Evolutionary conservation across 371 early-diverging fungal genomes (phyloP).

Genomic region (Thermomucor indicae-seudaticae): DNA sequence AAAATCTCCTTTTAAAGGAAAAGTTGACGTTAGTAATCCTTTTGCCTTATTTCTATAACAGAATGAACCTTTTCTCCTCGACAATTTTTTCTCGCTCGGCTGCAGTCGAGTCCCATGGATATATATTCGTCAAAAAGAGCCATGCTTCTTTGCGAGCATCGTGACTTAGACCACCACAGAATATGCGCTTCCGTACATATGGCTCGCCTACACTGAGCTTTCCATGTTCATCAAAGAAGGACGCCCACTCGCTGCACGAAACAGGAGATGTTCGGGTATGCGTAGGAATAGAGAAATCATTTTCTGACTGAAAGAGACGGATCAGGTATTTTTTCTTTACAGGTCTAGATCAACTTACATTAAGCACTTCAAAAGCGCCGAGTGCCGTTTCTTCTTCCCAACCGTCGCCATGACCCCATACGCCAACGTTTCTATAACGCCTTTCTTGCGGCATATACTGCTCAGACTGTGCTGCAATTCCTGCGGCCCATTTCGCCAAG

Average conservation of each 20-base stretch:
- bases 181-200: constrained; percentile 60
- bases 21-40: neutral
- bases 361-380: constrained; percentile 44
- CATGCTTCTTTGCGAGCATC: constrained; percentile 77
- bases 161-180: constrained; percentile 72
- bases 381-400: constrained; percentile 43
- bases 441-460: constrained; percentile 21
- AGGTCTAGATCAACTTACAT: constrained; percentile 19
- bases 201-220: constrained; percentile 47
- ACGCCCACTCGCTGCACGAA: constrained; percentile 69
- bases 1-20: constrained; percentile 31
- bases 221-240: constrained; percentile 65
- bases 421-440: constrained; percentile 35
- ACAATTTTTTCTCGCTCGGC: constrained; percentile 53
- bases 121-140: constrained; percentile 77
- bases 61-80: constrained; percentile 36
- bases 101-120: constrained; percentile 76
- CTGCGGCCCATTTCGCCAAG: constrained; percentile 82
- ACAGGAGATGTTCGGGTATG: constrained; percentile 59
- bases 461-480: constrained; percentile 45
- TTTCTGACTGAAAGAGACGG: constrained; percentile 21
- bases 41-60: neutral
- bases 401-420: constrained; percentile 41
- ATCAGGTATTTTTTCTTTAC: neutral
- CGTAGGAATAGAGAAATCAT: constrained; percentile 38